Evolutionary conservation across 2,329 filamentous ascomycete genomes (phyloP), one percentile per base, ranked within the genome.

Genomic region (Stachybotrys echinatus): DNA sequence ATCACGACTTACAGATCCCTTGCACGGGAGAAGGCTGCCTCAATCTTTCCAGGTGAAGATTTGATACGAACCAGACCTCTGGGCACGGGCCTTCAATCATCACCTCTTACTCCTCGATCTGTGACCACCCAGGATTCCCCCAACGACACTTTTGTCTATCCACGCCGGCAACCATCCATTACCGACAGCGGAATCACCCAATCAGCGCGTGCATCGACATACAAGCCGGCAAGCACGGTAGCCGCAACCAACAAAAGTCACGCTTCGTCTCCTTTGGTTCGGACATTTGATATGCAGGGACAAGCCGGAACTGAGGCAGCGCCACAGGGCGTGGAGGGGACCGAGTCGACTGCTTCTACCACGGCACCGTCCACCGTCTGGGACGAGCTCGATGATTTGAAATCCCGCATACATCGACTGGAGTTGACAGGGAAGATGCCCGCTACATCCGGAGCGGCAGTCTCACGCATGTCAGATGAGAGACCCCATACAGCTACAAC

Each of bases 371-470:
- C 91, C 2, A 96, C 91, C 0, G 89, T 99, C 3, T 99, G 94
- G 94, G 94, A 97, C 64, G 94, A 99, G 68, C 73, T 99, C 23
- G 94, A 97, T 59, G 94, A 97, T 56, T 73, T 99, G 44, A 97
- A 97, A 66, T 94, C 89, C 39, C 84, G 94, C 23, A 96, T 99
- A 59, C 85, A 89, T 58, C 88, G 90, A 52, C 79, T 99, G 10
- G 94, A 97, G 66, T 70, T 95, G 58, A 95, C 89, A 3, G 92
- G 92, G 51, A 96, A 95, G 68, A 73, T 94, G 31, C 91, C 92
- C 0, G 74, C 89, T 1, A 91, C 88, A 2, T 92, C 91, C 3
- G 88, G 85, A 34, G 89, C 89, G 3, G 88, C 89, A 2, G 86
- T 92, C 63, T 86, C 86, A 5, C 81, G 84, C 55, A 78, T 82